Conservation (phyloP, 2,329 filamentous ascomycete genomes). For the Colletotrichum sp. region DNA sequence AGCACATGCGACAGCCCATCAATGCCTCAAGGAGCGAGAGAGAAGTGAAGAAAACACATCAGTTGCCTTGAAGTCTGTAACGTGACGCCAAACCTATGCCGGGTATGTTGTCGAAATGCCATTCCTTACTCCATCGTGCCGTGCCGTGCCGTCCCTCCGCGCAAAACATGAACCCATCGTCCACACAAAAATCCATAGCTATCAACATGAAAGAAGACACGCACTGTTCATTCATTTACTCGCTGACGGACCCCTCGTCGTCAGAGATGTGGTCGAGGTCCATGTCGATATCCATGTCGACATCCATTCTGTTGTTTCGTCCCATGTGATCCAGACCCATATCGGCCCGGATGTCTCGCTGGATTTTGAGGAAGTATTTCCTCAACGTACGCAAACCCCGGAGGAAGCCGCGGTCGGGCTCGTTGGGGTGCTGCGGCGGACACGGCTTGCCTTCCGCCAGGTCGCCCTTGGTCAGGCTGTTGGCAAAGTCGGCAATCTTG, state of each 20-base stretch:
- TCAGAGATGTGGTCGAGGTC: conserved; percentile 14
- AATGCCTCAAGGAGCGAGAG: neutral
- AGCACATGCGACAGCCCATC: neutral
- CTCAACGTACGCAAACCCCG: conserved; percentile 80
- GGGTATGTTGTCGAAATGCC: conserved; percentile 23
- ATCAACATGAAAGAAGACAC: conserved; percentile 9
- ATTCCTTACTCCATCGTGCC: conserved; percentile 2
- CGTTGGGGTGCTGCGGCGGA: conserved; percentile 79
- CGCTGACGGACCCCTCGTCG: conserved; percentile 17
- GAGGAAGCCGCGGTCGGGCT: conserved; percentile 88
- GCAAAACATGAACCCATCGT: neutral
- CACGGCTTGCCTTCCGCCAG: conserved; percentile 67
- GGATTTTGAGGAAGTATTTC: conserved; percentile 86
- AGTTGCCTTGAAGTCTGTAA: conserved; percentile 19
- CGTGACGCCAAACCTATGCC: conserved; percentile 19
- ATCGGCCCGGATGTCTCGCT: conserved; percentile 72
- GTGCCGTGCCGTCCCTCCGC: neutral
- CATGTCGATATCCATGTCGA: conserved; percentile 2
- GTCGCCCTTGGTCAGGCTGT: conserved; percentile 91
- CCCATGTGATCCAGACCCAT: conserved; percentile 50
- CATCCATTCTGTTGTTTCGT: conserved; percentile 14
- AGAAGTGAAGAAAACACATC: neutral
- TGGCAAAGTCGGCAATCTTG: conserved; percentile 98
- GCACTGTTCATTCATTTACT: neutral
- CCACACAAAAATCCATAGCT: neutral